Base-by-base conservation (phyloP, 2,329 filamentous ascomycete species). In the Gaeumannomyces sp. region DNA sequence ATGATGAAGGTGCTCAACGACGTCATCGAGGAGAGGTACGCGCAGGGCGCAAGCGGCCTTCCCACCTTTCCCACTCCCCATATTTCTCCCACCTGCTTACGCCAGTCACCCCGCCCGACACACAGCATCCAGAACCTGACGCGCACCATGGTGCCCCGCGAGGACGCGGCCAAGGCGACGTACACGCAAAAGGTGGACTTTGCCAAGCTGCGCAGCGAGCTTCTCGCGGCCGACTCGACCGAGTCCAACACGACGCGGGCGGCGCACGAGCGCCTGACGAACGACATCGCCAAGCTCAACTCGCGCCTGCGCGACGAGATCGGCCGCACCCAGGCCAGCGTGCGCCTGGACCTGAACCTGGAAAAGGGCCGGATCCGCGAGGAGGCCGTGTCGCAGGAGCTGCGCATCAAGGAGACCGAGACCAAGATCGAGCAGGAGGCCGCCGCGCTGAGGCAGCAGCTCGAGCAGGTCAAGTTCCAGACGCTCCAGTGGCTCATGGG, bases 351-450 rank as follows among this genome's bases (percentile, higher is more conserved):
- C 77, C 80, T 99, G 67, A 99, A 98, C 77, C 80, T 99, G 60
- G 95, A 99, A 74, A 99, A 99, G 80, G 95, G 95, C 19, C 85
- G 95, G 68, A 99, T 98, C 70, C 83, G 95, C 67, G 95, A 99
- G 78, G 95, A 99, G 81, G 93, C 93, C 25, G 96, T 97, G 70
- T 90, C 91, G 65, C 95, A 98, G 79, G 95, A 99, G 77, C 87
- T 99, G 78, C 96, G 97, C 81, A 92, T 99, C 73, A 97, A 97
- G 81, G 95, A 99, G 84, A 98, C 95, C 16, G 95, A 99, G 80
- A 97, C 93, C 65, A 89, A 96, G 78, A 98, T 99, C 72, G 95
- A 99, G 81, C 94, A 98, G 79, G 95, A 98, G 81, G 93, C 95
- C 64, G 94, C 94, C 57, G 90, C 90, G 38, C 76, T 99, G 73